Evolutionary conservation across 1,284 basidiomycete species (phyloP).

Genomic region (Cutaneotrichosporon daszewskae): DNA sequence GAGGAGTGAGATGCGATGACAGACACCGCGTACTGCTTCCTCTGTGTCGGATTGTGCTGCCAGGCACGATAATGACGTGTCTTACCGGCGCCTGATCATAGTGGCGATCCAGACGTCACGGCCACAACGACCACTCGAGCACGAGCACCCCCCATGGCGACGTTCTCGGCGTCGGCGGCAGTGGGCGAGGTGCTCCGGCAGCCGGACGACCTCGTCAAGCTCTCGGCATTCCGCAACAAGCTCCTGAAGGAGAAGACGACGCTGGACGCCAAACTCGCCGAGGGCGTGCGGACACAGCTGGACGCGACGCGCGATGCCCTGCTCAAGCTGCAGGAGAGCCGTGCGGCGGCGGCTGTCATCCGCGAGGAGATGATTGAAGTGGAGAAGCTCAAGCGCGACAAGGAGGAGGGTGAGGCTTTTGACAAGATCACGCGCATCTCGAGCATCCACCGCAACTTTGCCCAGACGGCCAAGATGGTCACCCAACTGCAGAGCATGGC

Average conservation of each 20-base stretch:
- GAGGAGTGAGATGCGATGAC: too few relatives aligned
- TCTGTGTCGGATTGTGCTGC: too few relatives aligned
- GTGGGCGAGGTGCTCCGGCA: slow-evolving; percentile 71
- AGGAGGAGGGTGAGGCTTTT: slow-evolving; percentile 53
- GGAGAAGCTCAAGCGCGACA: slow-evolving; percentile 60
- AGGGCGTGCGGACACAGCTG: slow-evolving; percentile 88
- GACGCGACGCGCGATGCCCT: slow-evolving; percentile 86
- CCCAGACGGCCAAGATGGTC: slow-evolving; percentile 92
- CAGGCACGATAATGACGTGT: too few relatives aligned
- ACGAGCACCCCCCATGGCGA: slow-evolving; percentile 32
- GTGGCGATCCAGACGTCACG: too few relatives aligned
- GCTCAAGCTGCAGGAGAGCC: slow-evolving; percentile 72
- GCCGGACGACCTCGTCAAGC: slow-evolving; percentile 89
- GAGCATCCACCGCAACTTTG: slow-evolving; percentile 89
- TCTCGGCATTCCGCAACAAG: slow-evolving; percentile 84
- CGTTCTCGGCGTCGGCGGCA: slow-evolving; percentile 32
- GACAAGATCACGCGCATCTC: slow-evolving; percentile 92
- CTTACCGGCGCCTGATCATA: too few relatives aligned
- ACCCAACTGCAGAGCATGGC: slow-evolving; percentile 86
- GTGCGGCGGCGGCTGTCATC: slow-evolving; percentile 75
- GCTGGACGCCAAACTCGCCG: slow-evolving; percentile 87
- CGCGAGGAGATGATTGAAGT: slow-evolving; percentile 89
- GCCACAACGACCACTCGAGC: too few relatives aligned
- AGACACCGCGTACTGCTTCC: too few relatives aligned
- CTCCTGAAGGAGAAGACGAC: slow-evolving; percentile 93